phyloP scores from a whole-genome alignment of 345 rosid genomes.

The Eucalyptus tenuipes region DNA sequence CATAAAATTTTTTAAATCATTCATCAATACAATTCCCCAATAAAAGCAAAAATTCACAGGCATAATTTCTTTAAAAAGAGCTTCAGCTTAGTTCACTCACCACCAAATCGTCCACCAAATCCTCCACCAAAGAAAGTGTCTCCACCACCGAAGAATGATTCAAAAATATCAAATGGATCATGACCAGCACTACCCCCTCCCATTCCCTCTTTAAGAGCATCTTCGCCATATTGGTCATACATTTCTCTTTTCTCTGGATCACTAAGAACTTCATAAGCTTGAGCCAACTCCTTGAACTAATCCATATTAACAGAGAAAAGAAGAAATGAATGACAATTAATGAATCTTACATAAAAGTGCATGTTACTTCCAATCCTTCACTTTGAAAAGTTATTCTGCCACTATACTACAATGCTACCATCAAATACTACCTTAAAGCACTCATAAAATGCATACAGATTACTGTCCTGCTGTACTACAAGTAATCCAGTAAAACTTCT shows the following conservation, averaged over 20 bases:
- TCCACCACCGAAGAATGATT: conserved; percentile 24
- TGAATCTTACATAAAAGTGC: neutral
- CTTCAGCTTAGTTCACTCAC: neutral
- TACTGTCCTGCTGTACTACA: neutral
- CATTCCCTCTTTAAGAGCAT: conserved; percentile 64
- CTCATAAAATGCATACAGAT: neutral
- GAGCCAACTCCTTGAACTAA: conserved; percentile 62
- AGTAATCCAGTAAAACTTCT: neutral
- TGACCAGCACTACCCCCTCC: conserved; percentile 45
- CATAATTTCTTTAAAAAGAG: neutral
- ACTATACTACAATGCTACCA: neutral
- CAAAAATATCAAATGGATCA: conserved; percentile 51
- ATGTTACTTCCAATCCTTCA: neutral
- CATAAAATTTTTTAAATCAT: neutral
- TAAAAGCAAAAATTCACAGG: neutral
- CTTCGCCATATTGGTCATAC: conserved; percentile 61
- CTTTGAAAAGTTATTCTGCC: neutral
- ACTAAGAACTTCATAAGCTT: conserved; percentile 62
- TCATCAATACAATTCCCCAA: neutral
- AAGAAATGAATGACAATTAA: neutral
- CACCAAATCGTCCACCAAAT: neutral
- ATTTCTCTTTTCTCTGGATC: conserved; percentile 57
- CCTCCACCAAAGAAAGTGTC: neutral
- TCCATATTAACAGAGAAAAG: neutral
- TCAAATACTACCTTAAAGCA: neutral